Base-by-base conservation (phyloP, 495 filamentous ascomycete genomes). In the Pseudomonodictys pantanalensis region DNA sequence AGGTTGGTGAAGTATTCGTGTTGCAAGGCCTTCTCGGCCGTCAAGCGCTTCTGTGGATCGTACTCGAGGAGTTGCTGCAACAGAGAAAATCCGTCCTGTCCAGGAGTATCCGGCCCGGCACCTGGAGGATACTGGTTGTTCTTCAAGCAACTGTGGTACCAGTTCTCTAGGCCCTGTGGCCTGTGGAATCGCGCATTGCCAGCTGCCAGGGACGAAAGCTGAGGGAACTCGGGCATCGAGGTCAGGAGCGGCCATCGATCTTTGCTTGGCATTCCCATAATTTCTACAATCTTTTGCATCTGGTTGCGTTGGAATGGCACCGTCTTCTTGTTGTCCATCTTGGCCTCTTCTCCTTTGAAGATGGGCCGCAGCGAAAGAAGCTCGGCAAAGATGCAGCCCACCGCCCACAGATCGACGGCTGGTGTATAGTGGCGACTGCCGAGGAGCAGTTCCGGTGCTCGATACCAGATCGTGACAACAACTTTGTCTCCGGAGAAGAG, bases 391-490 rank as follows among this genome's bases (percentile, higher is more conserved):
- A 98, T 98, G 74, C 93, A 98, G 1, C 93, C 93, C 1, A 98
- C 86, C 12, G 93, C 95, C 93, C 93, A 98, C 70, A 96, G 82
- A 70, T 98, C 93, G 54, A 98, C 88, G 17, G 93, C 95, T 0
- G 93, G 91, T 0, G 93, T 98, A 70, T 98, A 98, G 69, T 98
- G 93, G 22, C 88, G 80, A 52, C 84, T 89, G 10, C 93, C 93
- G 18, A 98, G 83, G 0, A 98, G 83, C 8, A 98, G 78, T 72
- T 98, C 93, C 0, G 93, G 93, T 0, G 93, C 95, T 22, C 93
- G 91, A 65, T 99, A 99, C 93, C 93, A 99, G 57, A 99, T 99
- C 0, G 93, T 99, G 11, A 99, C 93, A 39, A 99, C 93, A 1
- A 99, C 93, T 70, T 99, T 99, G 69, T 99, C 93, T 50, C 95